These are phyloP conservation scores for Penicillium verrucosum DNA, from an alignment of 2,329 filamentous ascomycete species.

Conservation along the genomic window DNA sequence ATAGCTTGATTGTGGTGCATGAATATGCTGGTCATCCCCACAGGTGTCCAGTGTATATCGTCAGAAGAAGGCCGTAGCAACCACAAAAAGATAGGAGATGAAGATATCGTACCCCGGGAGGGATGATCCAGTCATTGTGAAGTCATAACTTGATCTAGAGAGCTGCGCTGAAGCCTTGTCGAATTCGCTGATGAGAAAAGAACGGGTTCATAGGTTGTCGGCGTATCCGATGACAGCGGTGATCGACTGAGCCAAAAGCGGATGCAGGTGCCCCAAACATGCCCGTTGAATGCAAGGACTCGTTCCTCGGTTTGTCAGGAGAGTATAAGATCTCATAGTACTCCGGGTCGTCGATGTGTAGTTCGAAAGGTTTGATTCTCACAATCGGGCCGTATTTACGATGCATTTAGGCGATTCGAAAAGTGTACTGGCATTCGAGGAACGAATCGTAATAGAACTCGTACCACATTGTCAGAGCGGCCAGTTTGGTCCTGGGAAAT, in stretches of 20 bases:
- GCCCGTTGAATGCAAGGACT: conserved; percentile 28
- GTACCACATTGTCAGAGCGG: too few species aligned
- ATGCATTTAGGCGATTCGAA: too few species aligned
- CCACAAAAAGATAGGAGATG: too few species aligned
- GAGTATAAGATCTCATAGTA: conserved; percentile 22
- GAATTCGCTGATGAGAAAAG: conserved; percentile 33
- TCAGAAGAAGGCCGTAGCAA: background rate
- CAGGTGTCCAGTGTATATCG: conserved; percentile 24
- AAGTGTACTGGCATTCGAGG: too few species aligned
- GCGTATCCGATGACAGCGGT: conserved; percentile 31
- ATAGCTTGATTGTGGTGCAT: conserved; percentile 37
- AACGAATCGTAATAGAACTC: too few species aligned
- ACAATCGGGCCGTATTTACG: too few species aligned
- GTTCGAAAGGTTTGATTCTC: conserved; percentile 11
- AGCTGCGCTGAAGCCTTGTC: conserved; percentile 30
- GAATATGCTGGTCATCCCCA: conserved; percentile 39
- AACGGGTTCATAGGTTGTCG: conserved; percentile 36
- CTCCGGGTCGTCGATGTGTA: conserved; percentile 33
- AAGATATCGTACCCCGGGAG: conserved; percentile 25
- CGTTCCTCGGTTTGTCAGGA: conserved; percentile 31
- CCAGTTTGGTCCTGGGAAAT: too few species aligned
- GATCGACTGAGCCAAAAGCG: conserved; percentile 32
- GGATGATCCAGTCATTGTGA: conserved; percentile 34
- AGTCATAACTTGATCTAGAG: conserved; percentile 25
- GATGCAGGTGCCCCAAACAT: conserved; percentile 30